phyloP scores from a whole-genome alignment of 2,329 filamentous ascomycete species.

The Neopestalotiopsis sp. region DNA sequence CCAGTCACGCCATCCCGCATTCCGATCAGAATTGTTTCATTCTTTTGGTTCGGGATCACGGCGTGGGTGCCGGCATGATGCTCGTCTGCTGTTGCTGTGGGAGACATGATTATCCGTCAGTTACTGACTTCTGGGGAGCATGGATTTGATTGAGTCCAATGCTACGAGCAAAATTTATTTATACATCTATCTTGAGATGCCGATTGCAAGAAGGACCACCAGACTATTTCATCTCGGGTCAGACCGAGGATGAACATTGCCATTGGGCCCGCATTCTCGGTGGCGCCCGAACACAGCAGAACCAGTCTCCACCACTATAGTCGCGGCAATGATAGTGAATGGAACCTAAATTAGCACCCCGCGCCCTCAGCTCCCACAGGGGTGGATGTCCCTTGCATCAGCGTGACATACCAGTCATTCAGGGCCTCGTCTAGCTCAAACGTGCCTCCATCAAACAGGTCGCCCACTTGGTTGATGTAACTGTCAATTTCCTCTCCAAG shows the following conservation, averaged over 20 bases:
- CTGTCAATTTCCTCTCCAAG: neutral
- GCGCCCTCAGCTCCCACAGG: neutral
- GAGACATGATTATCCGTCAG: neutral
- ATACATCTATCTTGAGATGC: neutral
- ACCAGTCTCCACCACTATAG: neutral
- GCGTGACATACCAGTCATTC: conserved; percentile 1
- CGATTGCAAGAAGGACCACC: neutral
- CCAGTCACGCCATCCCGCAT: conserved; percentile 32
- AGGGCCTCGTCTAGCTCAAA: neutral
- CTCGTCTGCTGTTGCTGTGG: neutral
- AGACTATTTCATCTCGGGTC: neutral
- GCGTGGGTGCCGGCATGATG: neutral
- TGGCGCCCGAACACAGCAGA: neutral
- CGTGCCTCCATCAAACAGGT: neutral
- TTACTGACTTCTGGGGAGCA: neutral
- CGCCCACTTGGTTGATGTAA: neutral
- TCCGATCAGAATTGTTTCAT: conserved; percentile 21
- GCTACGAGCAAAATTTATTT: neutral
- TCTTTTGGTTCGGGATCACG: neutral
- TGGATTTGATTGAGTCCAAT: neutral
- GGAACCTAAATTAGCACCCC: neutral
- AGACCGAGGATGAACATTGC: neutral
- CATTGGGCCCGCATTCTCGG: neutral
- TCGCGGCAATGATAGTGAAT: neutral
- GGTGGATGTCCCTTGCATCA: neutral